Percentiles rank a stretch among this genome's conserved stretches.
Conservation (phyloP, 148 eudicot genomes). For the Drosera capensis region DNA sequence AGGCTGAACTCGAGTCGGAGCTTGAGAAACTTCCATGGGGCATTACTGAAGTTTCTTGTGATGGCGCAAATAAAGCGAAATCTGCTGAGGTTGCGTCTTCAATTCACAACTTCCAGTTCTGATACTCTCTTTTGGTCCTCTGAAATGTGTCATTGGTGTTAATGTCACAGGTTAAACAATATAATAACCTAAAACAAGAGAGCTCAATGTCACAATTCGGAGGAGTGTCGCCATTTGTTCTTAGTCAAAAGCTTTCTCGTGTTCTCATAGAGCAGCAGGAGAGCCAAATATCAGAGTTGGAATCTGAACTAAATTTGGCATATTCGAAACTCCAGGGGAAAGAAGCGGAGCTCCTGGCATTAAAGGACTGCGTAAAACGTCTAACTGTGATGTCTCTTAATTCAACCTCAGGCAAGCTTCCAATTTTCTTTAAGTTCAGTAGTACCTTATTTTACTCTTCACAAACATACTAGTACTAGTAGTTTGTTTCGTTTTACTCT, state of each 20-base stretch:
- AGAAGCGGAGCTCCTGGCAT: constrained; percentile 57
- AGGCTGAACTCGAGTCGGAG: constrained; percentile 61
- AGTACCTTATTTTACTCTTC: too few relatives aligned
- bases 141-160: too few relatives aligned
- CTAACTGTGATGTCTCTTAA: constrained; percentile 42
- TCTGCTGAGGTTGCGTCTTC: constrained; percentile 33
- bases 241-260: constrained; percentile 34
- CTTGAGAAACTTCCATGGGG: constrained; percentile 57
- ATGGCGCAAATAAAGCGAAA: constrained; percentile 16
- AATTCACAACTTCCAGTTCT: too few relatives aligned
- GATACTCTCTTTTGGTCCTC: too few relatives aligned
- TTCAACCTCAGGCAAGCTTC: constrained; percentile 29
- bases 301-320: constrained; percentile 37
- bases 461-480: too few relatives aligned
- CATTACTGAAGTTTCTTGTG: constrained; percentile 18
- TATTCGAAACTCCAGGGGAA: constrained; percentile 44
- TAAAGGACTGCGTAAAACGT: constrained; percentile 56
- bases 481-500: too few relatives aligned
- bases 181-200: constrained; percentile 8
- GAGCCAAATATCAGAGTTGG: constrained; percentile 41
- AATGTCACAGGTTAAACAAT: constrained; percentile 16
- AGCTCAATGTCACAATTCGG: constrained; percentile 11
- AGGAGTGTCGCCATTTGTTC: constrained; percentile 41
- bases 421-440: too few relatives aligned
- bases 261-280: constrained; percentile 56